Conservation (phyloP, 495 filamentous ascomycete species). For the Apodospora peruviana region DNA sequence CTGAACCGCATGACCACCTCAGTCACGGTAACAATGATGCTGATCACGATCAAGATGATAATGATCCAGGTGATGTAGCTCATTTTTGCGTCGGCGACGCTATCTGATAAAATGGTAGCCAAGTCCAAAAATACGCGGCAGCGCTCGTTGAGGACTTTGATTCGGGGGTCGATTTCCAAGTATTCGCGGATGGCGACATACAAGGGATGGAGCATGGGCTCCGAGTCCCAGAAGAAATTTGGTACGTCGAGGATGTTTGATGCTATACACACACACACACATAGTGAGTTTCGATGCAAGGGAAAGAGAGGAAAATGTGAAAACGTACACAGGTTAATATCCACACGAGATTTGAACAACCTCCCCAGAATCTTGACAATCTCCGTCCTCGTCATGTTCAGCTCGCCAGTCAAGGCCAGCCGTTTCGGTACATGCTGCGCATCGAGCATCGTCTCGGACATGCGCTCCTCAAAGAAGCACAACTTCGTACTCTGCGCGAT, state of each 20-base stretch:
- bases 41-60: slow-evolving; percentile 86
- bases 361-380: slow-evolving; percentile 86
- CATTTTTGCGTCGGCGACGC: slow-evolving; percentile 89
- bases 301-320: background rate
- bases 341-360: slow-evolving; percentile 88
- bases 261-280: slow-evolving; percentile 40
- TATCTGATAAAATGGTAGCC: slow-evolving; percentile 89
- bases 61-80: slow-evolving; percentile 96
- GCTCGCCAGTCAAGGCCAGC: slow-evolving; percentile 78
- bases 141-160: slow-evolving; percentile 92
- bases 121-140: slow-evolving; percentile 96
- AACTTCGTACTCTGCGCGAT: slow-evolving; percentile 97
- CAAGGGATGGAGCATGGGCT: slow-evolving; percentile 89
- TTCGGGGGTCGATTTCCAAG: slow-evolving; percentile 91
- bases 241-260: slow-evolving; percentile 96
- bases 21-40: slow-evolving; percentile 81
- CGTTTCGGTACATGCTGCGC: slow-evolving; percentile 87
- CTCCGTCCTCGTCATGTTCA: slow-evolving; percentile 89
- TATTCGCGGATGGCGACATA: slow-evolving; percentile 96
- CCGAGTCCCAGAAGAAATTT: slow-evolving; percentile 98
- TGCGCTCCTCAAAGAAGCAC: slow-evolving; percentile 93
- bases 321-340: slow-evolving; percentile 91
- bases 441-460: slow-evolving; percentile 88
- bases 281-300: background rate
- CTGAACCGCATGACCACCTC: slow-evolving; percentile 87